Evolutionary conservation across 345 rosid species (phyloP), one percentile per base, ranked within the genome.

Genomic region (Leavenworthia alabamica): DNA sequence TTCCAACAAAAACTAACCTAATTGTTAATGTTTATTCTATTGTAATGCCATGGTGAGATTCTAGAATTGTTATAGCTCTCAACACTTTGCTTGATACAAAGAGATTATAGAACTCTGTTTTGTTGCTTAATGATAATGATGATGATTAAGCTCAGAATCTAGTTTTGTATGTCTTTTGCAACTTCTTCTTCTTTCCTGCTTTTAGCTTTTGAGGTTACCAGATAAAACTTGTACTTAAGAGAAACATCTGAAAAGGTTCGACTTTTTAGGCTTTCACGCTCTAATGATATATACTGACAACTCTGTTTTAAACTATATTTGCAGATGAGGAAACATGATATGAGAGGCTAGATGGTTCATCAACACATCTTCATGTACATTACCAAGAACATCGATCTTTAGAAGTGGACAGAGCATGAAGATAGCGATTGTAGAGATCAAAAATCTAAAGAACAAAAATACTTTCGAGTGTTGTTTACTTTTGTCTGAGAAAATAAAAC

Each of bases 341-440:
- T 7, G 50, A 27, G 57, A 11, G 26, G n/a, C n/a, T 1, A 7
- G 49, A 8, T 27, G 36, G 45, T 3, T 12, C 37, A 17, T 35
- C 37, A n/a, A 17, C 9, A 61, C 46, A 57, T 67, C 43, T 27
- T 20, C 31, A 48, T 57, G 65, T 57, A 58, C 49, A 66, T 24
- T 35, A 17, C 7, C 1, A 39, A 31, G 39, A 17, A 4, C 42
- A 5, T 27, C 9, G 7, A 36, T 56, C 41, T 1, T 7, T 37
- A 47, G 10, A 57, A 48, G 13, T 24, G 11, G 33, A 55, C 37
- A 33, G 32, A 44, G 52, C 39, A 45, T 0, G 6, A 47, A 37
- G 49, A 37, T 36, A 66, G 64, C 5, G 27, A 4, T 13, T 28
- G 11, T 29, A 20, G 9, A 23, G 53, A 39, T 41, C 19, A 7